Evolutionary conservation across 495 filamentous ascomycete genomes (phyloP).

Genomic region (Aspergillus coremiiformis): DNA sequence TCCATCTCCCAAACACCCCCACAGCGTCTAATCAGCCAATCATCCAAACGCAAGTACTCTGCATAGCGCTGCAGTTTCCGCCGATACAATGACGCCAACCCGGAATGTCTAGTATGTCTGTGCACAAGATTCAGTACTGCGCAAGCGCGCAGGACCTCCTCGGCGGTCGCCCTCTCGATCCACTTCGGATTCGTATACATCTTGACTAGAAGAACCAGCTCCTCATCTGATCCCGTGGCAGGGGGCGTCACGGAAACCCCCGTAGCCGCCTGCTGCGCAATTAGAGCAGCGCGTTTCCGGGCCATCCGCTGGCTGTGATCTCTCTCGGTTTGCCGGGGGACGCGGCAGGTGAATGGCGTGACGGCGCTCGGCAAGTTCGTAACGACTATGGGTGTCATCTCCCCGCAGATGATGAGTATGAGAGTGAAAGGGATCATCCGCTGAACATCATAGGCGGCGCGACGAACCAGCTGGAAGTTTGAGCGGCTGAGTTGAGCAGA

Average conservation of each 20-base stretch:
- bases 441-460: constrained; percentile 58
- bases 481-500: constrained; percentile 39
- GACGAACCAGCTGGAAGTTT: constrained; percentile 58
- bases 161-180: constrained; percentile 13
- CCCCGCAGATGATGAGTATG: constrained; percentile 68
- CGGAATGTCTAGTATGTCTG: constrained; percentile 27
- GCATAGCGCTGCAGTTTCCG: constrained; percentile 35
- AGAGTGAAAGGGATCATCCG: constrained; percentile 71
- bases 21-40: constrained; percentile 45
- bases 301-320: constrained; percentile 44
- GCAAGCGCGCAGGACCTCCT: constrained; percentile 34
- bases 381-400: constrained; percentile 73
- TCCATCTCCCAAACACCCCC: constrained; percentile 47
- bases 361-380: constrained; percentile 56
- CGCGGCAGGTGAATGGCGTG: constrained; percentile 72
- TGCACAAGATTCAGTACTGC: constrained; percentile 41
- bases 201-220: constrained; percentile 21
- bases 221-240: constrained; percentile 15
- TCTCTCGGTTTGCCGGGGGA: constrained; percentile 63
- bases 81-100: constrained; percentile 32
- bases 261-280: constrained; percentile 8
- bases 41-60: constrained; percentile 52
- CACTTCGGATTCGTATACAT: constrained; percentile 16
- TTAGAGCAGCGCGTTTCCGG: constrained; percentile 27
- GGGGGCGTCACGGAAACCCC: constrained; percentile 10